phyloP scores from a whole-genome alignment of 768 basidiomycete species.

The Tephrocybe sp. region DNA sequence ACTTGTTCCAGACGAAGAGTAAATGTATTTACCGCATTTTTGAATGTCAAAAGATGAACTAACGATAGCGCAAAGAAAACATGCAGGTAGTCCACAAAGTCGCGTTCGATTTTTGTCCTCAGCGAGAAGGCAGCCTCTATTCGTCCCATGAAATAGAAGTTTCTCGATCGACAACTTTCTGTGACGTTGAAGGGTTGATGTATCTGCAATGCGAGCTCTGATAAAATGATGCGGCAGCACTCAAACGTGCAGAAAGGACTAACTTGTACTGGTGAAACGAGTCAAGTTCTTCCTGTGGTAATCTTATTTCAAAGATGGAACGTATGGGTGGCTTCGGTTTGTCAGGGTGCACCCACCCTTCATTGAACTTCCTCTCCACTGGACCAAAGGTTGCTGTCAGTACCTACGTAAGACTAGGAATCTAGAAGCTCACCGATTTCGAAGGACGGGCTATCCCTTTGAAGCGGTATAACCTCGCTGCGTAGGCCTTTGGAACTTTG shows the following conservation, averaged over 20 bases:
- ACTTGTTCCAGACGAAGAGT: not conserved
- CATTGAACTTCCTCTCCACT: slow-evolving; percentile 20
- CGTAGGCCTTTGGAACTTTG: slow-evolving; percentile 44
- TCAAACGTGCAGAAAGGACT: not conserved
- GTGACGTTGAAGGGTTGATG: slow-evolving; percentile 21
- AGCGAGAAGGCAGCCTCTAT: slow-evolving; percentile 55
- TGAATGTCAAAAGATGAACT: slow-evolving; percentile 59
- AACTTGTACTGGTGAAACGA: slow-evolving; percentile 20
- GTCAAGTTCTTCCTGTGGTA: slow-evolving; percentile 13
- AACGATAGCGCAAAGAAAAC: slow-evolving; percentile 57
- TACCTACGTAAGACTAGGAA: not conserved
- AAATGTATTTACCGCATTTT: slow-evolving; percentile 51
- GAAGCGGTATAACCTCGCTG: slow-evolving; percentile 43
- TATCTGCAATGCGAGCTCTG: slow-evolving; percentile 21
- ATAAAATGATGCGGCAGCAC: not conserved
- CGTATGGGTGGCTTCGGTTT: slow-evolving; percentile 19
- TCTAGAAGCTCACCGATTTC: slow-evolving; percentile 36
- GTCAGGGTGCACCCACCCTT: slow-evolving; percentile 22
- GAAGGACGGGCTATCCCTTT: slow-evolving; percentile 33
- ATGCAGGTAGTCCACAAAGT: slow-evolving; percentile 51
- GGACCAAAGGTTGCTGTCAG: not conserved
- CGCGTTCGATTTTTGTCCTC: slow-evolving; percentile 46
- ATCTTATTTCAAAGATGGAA: slow-evolving; percentile 18
- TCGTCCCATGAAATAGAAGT: slow-evolving; percentile 70
- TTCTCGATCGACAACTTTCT: slow-evolving; percentile 48